Evolutionary conservation across 2,329 filamentous ascomycete genomes (phyloP), one percentile per base, ranked within the genome.

Genomic region (Pseudopyricularia javanii): DNA sequence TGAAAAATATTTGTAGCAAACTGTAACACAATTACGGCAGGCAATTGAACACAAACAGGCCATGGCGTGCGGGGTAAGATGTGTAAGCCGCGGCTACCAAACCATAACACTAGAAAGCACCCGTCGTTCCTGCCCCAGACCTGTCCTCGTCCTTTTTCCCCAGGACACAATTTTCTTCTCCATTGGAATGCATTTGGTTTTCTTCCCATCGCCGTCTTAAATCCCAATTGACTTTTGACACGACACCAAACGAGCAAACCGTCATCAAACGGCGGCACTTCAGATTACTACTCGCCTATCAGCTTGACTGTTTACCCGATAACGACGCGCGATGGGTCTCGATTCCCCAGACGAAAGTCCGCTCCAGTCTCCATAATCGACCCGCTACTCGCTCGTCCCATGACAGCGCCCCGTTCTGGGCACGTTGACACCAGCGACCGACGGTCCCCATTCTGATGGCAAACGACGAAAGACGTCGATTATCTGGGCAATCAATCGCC

Each of bases 321-420:
- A 45, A 45, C 22, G 9, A 22, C 40, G n/a, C 24, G 24, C 40
- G 40, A 45, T 45, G 40, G 40, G 40, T 45, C 40, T 22, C 40
- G 24, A 45, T 45, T 45, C 40, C 40, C 40, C 40, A 45, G 40
- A 45, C 40, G 40, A 45, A 45, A 9, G 9, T 7, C 40, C 20
- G 20, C 24, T 45, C 22, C 40, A 20, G 48, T 35, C 49, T 37
- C 49, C 49, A 50, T 50, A 50, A 50, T 12, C 49, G 49, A 50
- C 49, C 49, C 49, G 49, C 49, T 34, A 28, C 40, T 45, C 20
- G 20, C 17, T 45, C 40, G 11, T 45, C 22, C 37, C 40, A 45
- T 45, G 40, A 45, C 40, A 20, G 20, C 40, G 22, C 40, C 40
- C 40, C 22, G 22, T 26, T 24, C 24, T 45, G 40, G 40, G 22